A percentile compares a stretch with the other conserved stretches of the same genome.
phyloP scores from a whole-genome alignment of 139 green algal genomes.

The Picocystis salinarum region DNA sequence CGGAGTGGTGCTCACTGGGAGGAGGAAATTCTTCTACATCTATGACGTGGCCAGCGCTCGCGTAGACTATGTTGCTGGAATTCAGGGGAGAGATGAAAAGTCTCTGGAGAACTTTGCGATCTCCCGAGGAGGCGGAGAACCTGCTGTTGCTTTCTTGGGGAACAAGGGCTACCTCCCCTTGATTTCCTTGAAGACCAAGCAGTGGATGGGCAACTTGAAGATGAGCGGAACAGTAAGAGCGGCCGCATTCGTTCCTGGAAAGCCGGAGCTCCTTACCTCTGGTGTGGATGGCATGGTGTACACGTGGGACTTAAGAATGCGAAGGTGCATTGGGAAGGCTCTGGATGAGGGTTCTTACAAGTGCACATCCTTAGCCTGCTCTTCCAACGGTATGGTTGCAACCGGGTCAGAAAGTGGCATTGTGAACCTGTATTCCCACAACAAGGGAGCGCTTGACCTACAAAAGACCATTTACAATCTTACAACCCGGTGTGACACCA shows the following conservation, averaged over 20 bases:
- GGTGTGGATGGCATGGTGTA: constrained; percentile 49
- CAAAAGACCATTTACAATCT: constrained; percentile 35
- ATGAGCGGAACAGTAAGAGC: constrained; percentile 57
- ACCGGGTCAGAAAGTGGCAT: constrained; percentile 31
- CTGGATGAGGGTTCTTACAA: constrained; percentile 48
- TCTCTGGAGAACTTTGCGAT: constrained; percentile 55
- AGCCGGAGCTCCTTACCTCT: constrained; percentile 41
- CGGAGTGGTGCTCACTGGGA: constrained; percentile 17
- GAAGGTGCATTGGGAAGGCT: constrained; percentile 42
- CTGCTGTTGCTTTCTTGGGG: constrained; percentile 54
- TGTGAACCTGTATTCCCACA: constrained; percentile 72
- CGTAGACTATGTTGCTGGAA: neutral
- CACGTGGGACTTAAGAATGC: constrained; percentile 76
- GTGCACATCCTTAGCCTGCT: constrained; percentile 32
- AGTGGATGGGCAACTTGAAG: constrained; percentile 53
- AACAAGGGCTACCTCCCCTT: constrained; percentile 44
- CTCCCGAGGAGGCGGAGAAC: constrained; percentile 13
- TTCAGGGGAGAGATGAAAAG: constrained; percentile 15
- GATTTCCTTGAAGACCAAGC: constrained; percentile 43
- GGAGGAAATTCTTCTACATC: constrained; percentile 68
- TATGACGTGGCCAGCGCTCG: constrained; percentile 43
- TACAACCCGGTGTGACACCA: constrained; percentile 54
- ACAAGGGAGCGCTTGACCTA: neutral
- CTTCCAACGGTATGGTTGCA: constrained; percentile 30
- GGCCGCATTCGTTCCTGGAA: constrained; percentile 45